Base-by-base conservation (phyloP, 805 yeast genomes). In the Saturnispora bothae region DNA sequence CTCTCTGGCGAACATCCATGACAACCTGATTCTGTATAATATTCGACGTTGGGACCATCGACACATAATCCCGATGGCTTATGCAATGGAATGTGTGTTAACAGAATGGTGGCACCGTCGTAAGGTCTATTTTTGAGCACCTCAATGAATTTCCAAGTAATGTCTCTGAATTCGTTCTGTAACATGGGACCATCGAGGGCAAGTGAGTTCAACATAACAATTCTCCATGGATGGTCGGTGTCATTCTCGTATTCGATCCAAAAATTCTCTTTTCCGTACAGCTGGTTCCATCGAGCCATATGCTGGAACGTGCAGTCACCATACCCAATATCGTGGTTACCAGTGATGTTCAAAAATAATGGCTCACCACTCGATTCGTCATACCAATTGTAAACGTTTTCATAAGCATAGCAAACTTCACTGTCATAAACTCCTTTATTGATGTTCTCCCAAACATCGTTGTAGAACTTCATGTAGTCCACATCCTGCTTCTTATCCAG, bases 291-390 rank as follows among this genome's bases (percentile, higher is more conserved):
- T 47, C 98, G 66, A 1, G 83, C 73, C 76, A 85, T 74, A 51
- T 94, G 94, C 51, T 84, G 96, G 64, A 78, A 76, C 0, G 95
- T 86, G 29, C 94, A 84, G 58, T 92, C 98, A 1, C 97, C 97
- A 55, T 92, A 89, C 0, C 98, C 98, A 34, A 89, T 77, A 56
- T 92, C 98, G 56, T 92, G 98, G 56, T 92, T 92, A 2, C 98
- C 98, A 2, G 94, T 78, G 33, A 92, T 63, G 55, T 92, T 92
- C 43, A 85, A 70, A 52, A 89, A 74, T 27, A 83, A 59, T 9
- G 84, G 88, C 42, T 73, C 74, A 26, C 69, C 66, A 47, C 58
- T 48, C 6, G 20, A 15, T 4, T 33, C 38, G 33, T 38, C 32
- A 28, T 67, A 63, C 94, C 94, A 83, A 49, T 78, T 81, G 45